phyloP scores from a whole-genome alignment of 331 rosid species.

The Spiraea crenata region DNA sequence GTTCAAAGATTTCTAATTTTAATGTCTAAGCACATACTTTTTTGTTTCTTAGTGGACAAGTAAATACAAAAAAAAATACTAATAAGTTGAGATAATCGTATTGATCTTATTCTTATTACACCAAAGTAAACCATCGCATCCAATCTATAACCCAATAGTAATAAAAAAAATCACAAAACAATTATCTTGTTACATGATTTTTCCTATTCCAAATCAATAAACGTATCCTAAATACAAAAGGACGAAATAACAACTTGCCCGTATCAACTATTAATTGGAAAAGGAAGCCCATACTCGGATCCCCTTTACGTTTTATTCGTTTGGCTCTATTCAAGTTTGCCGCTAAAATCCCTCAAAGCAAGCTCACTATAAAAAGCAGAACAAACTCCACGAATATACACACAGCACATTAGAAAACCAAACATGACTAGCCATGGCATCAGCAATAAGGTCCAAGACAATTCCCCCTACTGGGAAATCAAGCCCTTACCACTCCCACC shows the following conservation, averaged over 20 bases:
- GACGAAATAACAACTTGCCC: not conserved
- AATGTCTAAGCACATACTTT: too few species aligned
- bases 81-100: too few species aligned
- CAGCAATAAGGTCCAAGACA: conserved; percentile 23
- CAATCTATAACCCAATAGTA: too few species aligned
- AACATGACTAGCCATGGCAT: too few species aligned
- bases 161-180: too few species aligned
- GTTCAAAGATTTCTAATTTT: too few species aligned
- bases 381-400: not conserved
- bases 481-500: conserved; percentile 72
- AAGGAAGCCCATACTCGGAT: not conserved
- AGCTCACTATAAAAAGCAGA: not conserved
- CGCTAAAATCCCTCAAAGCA: not conserved
- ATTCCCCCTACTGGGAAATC: conserved; percentile 74
- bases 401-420: not conserved
- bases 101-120: too few species aligned
- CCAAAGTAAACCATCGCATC: too few species aligned
- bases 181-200: too few species aligned
- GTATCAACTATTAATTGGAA: not conserved
- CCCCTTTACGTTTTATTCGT: conserved; percentile 29
- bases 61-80: too few species aligned
- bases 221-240: not conserved
- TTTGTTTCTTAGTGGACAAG: too few species aligned
- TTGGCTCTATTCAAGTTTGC: conserved; percentile 27
- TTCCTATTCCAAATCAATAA: too few species aligned